Evolutionary conservation across 2,329 filamentous ascomycete genomes (phyloP).

Genomic region (Eutypa lata): DNA sequence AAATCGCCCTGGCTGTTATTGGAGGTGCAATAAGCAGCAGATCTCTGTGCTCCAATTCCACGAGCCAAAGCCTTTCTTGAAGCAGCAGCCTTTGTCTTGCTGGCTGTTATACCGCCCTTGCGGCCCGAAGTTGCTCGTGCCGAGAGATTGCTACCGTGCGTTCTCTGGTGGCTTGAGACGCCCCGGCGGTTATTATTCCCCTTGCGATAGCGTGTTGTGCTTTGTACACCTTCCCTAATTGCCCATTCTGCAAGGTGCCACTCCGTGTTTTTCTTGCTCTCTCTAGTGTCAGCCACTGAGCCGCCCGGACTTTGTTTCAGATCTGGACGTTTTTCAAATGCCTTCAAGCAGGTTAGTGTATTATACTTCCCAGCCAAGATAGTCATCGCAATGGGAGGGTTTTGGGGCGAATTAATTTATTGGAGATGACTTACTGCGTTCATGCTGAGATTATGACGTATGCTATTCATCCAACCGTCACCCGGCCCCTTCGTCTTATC

Average conservation of each 20-base stretch:
- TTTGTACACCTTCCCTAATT: slow-evolving; percentile 69
- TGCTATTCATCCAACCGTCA: slow-evolving; percentile 92
- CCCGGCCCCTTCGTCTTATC: slow-evolving; percentile 63
- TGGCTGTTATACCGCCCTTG: slow-evolving; percentile 23
- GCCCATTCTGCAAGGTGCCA: slow-evolving; percentile 77
- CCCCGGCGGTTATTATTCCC: slow-evolving; percentile 29
- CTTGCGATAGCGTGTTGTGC: slow-evolving; percentile 77
- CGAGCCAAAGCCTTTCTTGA: slow-evolving; percentile 8
- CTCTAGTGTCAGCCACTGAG: slow-evolving; percentile 37
- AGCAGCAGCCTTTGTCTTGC: slow-evolving; percentile 21
- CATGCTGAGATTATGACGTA: slow-evolving; percentile 95
- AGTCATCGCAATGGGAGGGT: background rate
- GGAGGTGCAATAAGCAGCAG: background rate
- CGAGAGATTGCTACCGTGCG: slow-evolving; percentile 7
- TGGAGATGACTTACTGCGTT: slow-evolving; percentile 65
- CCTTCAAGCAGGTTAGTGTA: slow-evolving; percentile 22
- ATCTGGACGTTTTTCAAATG: slow-evolving; percentile 39
- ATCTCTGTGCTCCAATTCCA: slow-evolving; percentile 5
- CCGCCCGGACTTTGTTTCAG: slow-evolving; percentile 38
- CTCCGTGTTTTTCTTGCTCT: slow-evolving; percentile 64
- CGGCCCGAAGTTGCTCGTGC: slow-evolving; percentile 23
- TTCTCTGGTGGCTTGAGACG: slow-evolving; percentile 5
- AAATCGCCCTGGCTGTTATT: background rate
- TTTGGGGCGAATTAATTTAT: background rate
- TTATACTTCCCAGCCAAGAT: background rate